Base-by-base conservation (phyloP, 495 filamentous ascomycete species). In the Penicillium cosmopolitanum region DNA sequence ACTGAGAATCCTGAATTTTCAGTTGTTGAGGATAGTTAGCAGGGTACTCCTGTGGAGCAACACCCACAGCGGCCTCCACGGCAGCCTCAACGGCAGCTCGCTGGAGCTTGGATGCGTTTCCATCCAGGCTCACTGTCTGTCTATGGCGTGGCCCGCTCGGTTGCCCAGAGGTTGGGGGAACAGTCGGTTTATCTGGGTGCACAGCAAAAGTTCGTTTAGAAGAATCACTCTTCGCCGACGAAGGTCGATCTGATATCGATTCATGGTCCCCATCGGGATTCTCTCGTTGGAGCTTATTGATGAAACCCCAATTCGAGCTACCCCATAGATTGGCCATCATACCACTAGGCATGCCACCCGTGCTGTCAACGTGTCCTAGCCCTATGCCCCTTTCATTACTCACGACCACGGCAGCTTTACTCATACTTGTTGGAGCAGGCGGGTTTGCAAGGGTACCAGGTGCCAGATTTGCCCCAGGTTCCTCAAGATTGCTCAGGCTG, bases 281-380 rank as follows among this genome's bases (percentile, higher is more conserved):
- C 33, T 87, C 87, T 42, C 75, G 66, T 61, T 87, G 83, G 16
- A 90, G 68, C 13, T 82, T 81, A 62, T 91, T 91, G 25, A 93
- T 77, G 56, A 89, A 87, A 7, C 89, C 86, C 89, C 91, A 96
- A 40, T 92, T 87, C 38, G 85, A 86, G 73, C 87, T 94, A 46
- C 93, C 93, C 93, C 93, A 97, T 54, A 95, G 78, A 65, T 97
- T 97, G 18, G 92, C 93, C 82, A 96, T 86, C 62, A 96, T 85
- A 18, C 90, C 92, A 57, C 86, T 89, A 0, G 92, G 89, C 79
- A 95, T 85, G 3, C 83, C 82, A 15, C 89, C 89, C 16, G 84
- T 85, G 51, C 78, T 79, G 62, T 87, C 87, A 38, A 79, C 79
- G 38, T 77, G 68, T 11, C 84, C 83, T 53, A 85, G 63, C n/a